These are phyloP conservation scores for Asclepias syriaca DNA, from an alignment of 257 asterid genomes.

Conservation along the genomic window DNA sequence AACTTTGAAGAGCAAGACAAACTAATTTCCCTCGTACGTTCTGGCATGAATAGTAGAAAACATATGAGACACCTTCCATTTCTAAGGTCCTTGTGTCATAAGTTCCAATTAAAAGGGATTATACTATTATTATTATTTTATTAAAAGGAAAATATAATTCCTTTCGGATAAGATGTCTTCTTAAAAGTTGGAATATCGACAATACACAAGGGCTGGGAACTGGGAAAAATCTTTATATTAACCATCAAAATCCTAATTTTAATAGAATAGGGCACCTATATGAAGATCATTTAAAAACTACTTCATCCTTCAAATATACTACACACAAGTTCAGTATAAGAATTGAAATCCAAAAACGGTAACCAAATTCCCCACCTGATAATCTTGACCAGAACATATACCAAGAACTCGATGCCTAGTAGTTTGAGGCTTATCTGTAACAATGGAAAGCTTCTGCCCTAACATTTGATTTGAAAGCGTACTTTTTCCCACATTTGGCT, in stretches of 20 bases:
- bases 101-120: background rate
- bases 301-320: background rate
- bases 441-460: constrained; percentile 89
- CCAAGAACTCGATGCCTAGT: constrained; percentile 92
- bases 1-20: background rate
- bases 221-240: background rate
- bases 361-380: constrained; percentile 53
- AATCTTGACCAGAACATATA: constrained; percentile 72
- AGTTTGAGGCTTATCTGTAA: constrained; percentile 94
- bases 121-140: too few relatives aligned
- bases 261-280: background rate
- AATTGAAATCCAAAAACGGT: constrained; percentile 1
- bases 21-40: background rate
- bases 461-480: constrained; percentile 89
- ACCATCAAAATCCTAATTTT: background rate
- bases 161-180: background rate
- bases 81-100: background rate
- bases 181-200: background rate
- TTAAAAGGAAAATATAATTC: background rate
- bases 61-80: background rate
- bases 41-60: background rate
- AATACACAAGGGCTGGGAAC: background rate
- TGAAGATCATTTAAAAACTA: background rate
- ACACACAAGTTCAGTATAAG: background rate
- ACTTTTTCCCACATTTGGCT: constrained; percentile 95